Percentiles rank a stretch among this genome's conserved stretches.
phyloP scores from a whole-genome alignment of 805 yeast genomes.

The Wickerhamomyces bisporus region DNA sequence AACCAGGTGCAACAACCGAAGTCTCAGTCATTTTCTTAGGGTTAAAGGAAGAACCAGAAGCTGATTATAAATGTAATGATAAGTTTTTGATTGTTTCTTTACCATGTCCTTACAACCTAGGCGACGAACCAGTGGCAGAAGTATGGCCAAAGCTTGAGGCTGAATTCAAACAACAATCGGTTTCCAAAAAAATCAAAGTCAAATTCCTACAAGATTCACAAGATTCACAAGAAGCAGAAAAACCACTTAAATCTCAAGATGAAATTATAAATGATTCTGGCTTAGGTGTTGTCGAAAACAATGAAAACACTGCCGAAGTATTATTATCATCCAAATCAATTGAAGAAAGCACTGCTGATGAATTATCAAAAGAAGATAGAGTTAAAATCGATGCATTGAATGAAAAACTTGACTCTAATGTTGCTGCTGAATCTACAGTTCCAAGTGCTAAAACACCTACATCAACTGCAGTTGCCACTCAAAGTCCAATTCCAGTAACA shows the following conservation, averaged over 20 bases:
- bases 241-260: neutral
- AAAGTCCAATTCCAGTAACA: slow-evolving; percentile 53
- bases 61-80: slow-evolving; percentile 79
- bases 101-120: slow-evolving; percentile 60
- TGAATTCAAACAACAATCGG: slow-evolving; percentile 47
- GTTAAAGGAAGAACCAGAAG: slow-evolving; percentile 64
- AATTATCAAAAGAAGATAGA: slow-evolving; percentile 33
- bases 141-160: slow-evolving; percentile 73
- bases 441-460: slow-evolving; percentile 17
- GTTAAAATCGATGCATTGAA: slow-evolving; percentile 38
- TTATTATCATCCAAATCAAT: neutral
- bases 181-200: slow-evolving; percentile 65
- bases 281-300: slow-evolving; percentile 3
- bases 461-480: slow-evolving; percentile 24
- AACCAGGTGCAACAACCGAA: slow-evolving; percentile 66
- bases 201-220: slow-evolving; percentile 37
- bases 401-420: slow-evolving; percentile 40
- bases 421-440: slow-evolving; percentile 18
- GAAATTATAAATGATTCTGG: neutral
- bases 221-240: too few relatives aligned
- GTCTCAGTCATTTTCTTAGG: slow-evolving; percentile 87
- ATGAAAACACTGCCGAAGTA: slow-evolving; percentile 6
- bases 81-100: slow-evolving; percentile 86
- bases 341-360: slow-evolving; percentile 10
- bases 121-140: slow-evolving; percentile 56